A percentile compares a stretch with the other conserved stretches of the same genome.
Evolutionary conservation across 768 basidiomycete species (phyloP).

Genomic region (Leccinum uliginosum): DNA sequence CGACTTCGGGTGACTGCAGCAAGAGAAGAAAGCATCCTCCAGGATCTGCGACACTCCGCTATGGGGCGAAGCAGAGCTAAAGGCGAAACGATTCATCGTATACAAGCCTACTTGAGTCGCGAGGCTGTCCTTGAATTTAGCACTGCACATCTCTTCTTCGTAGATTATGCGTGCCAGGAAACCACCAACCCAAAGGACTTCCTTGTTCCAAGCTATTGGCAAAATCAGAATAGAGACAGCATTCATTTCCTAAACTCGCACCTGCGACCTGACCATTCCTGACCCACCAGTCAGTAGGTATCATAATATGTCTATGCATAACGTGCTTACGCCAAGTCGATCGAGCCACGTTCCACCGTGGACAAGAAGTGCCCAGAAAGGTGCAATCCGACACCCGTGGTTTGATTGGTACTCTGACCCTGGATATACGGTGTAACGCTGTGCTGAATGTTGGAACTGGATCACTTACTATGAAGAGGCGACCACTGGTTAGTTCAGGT

Average conservation of each 20-base stretch:
- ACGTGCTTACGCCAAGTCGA: conserved; percentile 71
- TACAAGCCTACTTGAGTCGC: conserved; percentile 46
- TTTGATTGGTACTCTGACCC: conserved; percentile 90
- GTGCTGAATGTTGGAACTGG: background rate
- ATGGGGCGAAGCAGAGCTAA: conserved; percentile 26
- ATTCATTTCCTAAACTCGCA: conserved; percentile 30
- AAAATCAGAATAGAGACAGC: background rate
- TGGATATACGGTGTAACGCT: conserved; percentile 20
- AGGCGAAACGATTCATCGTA: conserved; percentile 83
- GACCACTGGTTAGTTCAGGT: conserved; percentile 3
- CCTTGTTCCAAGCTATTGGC: conserved; percentile 77
- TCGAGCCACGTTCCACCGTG: conserved; percentile 90
- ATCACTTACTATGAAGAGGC: conserved; percentile 12
- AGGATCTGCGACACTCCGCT: conserved; percentile 9
- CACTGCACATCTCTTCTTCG: conserved; percentile 62
- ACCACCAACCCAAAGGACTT: conserved; percentile 79
- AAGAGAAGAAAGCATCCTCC: conserved; percentile 14
- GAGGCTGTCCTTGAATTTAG: background rate
- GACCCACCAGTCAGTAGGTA: background rate
- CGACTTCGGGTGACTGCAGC: background rate
- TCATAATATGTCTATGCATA: background rate
- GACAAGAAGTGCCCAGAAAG: conserved; percentile 84
- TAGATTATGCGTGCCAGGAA: conserved; percentile 79
- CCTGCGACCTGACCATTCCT: conserved; percentile 84
- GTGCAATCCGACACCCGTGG: conserved; percentile 68